Evolutionary conservation across 768 basidiomycete species (phyloP).

Genomic region (Pisolithus microcarpus): DNA sequence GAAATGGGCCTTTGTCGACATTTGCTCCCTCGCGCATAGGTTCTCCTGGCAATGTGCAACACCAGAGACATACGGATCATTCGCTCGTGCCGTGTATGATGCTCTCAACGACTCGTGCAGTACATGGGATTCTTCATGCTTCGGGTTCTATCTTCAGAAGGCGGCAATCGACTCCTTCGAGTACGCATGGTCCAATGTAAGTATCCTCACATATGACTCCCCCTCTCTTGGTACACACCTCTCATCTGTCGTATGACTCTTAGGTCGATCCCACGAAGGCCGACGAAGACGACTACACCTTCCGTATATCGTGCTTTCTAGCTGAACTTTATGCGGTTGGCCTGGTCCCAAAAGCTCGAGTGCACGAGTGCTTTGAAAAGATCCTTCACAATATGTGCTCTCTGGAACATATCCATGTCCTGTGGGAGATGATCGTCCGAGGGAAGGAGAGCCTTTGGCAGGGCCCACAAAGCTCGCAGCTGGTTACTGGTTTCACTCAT

Average conservation of each 20-base stretch:
- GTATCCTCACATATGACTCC: conserved; percentile 5
- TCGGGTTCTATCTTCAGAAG: conserved; percentile 21
- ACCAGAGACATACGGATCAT: conserved; percentile 8
- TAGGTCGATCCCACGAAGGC: conserved; percentile 8
- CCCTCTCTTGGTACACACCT: neutral
- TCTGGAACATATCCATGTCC: conserved; percentile 22
- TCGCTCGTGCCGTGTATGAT: conserved; percentile 19
- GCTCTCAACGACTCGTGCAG: conserved; percentile 10
- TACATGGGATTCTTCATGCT: conserved; percentile 17
- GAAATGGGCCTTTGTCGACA: conserved; percentile 3
- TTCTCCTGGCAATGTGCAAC: conserved; percentile 19
- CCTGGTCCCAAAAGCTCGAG: conserved; percentile 8
- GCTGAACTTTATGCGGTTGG: conserved; percentile 22
- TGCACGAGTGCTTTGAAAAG: conserved; percentile 17
- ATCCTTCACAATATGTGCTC: conserved; percentile 18
- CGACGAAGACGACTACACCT: conserved; percentile 16
- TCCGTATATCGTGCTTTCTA: conserved; percentile 18
- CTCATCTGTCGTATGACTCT: conserved; percentile 11
- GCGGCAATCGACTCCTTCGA: conserved; percentile 19
- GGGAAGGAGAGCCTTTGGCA: conserved; percentile 21
- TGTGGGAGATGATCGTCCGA: conserved; percentile 14
- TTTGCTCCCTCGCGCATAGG: conserved; percentile 22
- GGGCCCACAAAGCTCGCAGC: conserved; percentile 1
- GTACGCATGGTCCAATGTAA: conserved; percentile 20
- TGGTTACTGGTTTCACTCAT: conserved; percentile 1